A percentile compares a stretch with the other conserved stretches of the same genome.
Evolutionary conservation across 768 basidiomycete genomes (phyloP).

Genomic region (Tephrocybe sp.): DNA sequence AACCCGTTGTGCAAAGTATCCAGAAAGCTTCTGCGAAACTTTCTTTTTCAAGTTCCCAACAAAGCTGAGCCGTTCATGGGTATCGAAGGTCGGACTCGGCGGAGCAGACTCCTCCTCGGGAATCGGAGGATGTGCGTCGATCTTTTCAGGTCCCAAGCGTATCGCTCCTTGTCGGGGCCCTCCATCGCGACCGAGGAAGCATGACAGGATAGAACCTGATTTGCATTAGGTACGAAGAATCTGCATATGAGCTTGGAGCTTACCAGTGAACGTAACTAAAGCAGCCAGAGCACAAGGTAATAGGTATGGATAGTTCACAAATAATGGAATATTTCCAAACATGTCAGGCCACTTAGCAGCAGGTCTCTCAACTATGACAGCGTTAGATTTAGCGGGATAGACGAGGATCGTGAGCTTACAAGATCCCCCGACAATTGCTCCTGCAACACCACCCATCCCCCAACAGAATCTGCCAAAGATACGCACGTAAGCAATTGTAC

Average conservation of each 20-base stretch:
- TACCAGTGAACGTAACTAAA: constrained; percentile 69
- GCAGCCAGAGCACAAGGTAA: constrained; percentile 82
- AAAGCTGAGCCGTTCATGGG: constrained; percentile 36
- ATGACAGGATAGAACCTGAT: constrained; percentile 78
- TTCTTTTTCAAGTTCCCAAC: constrained; percentile 43
- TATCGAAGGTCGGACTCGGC: constrained; percentile 45
- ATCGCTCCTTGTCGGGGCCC: constrained; percentile 87
- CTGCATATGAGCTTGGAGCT: constrained; percentile 17
- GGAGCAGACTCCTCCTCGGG: constrained; percentile 60
- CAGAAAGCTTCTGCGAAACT: constrained; percentile 54
- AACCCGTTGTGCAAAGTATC: constrained; percentile 54
- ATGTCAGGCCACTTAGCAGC: constrained; percentile 81
- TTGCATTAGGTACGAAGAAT: constrained; percentile 3
- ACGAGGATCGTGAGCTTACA: constrained; percentile 46
- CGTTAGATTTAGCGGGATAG: constrained; percentile 1
- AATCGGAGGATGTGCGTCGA: constrained; percentile 45
- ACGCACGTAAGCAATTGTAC: background rate
- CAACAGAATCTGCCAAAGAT: constrained; percentile 77
- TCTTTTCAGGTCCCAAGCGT: constrained; percentile 78
- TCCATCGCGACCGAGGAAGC: constrained; percentile 89
- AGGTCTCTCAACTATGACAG: constrained; percentile 68
- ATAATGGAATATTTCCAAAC: constrained; percentile 64
- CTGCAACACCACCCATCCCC: constrained; percentile 94
- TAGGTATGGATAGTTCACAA: constrained; percentile 84
- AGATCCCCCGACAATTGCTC: constrained; percentile 81